Percentiles rank a stretch among this genome's conserved stretches.
phyloP scores from a whole-genome alignment of 306 rosid species.

The Echinosophora koreensis region DNA sequence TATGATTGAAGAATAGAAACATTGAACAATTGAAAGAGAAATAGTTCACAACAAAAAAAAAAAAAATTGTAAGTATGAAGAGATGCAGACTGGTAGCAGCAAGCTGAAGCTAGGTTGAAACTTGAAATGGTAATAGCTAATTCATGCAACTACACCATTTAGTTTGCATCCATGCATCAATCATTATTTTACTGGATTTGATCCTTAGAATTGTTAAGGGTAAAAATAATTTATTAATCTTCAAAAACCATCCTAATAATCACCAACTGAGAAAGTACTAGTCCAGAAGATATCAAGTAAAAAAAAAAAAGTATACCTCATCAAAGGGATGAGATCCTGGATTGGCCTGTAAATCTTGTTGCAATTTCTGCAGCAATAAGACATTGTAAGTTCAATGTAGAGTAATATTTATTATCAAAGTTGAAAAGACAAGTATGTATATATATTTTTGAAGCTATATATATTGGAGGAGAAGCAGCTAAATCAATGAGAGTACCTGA shows the following conservation, averaged over 20 bases:
- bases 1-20: background rate
- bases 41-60: background rate
- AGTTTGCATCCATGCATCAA: background rate
- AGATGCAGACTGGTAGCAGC: background rate
- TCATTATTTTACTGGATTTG: background rate
- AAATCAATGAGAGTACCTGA: too few species aligned
- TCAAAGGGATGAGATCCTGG: conserved; percentile 71
- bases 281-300: too few species aligned
- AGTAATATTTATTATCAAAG: background rate
- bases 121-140: background rate
- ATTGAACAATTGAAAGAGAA: background rate
- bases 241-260: background rate
- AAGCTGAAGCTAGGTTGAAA: background rate
- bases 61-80: background rate
- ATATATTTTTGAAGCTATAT: too few species aligned
- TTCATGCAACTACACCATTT: background rate
- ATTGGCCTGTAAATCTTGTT: conserved; percentile 35
- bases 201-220: background rate
- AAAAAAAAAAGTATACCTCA: background rate
- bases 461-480: too few species aligned
- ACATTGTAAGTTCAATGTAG: too few species aligned
- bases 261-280: conserved; percentile 45
- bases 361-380: too few species aligned
- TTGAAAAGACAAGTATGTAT: too few species aligned
- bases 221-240: background rate